phyloP scores from a whole-genome alignment of 768 basidiomycete species.

The Floccularia luteovirens region DNA sequence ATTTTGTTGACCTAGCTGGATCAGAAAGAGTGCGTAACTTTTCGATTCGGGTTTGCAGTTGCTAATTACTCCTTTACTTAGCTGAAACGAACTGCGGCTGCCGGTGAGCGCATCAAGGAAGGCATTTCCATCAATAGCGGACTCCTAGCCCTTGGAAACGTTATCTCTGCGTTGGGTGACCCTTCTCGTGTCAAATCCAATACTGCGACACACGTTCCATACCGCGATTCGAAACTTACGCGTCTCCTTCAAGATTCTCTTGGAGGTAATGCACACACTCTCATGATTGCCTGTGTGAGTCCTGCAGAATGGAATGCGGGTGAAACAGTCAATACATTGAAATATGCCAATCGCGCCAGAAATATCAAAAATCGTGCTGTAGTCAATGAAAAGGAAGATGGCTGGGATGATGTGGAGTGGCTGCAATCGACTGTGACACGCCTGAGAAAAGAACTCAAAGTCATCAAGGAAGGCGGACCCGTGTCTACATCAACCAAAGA shows the following conservation, averaged over 20 bases:
- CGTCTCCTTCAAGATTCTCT: conserved; percentile 94
- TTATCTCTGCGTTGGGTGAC: conserved; percentile 96
- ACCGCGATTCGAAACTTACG: conserved; percentile 97
- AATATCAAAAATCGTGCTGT: conserved; percentile 96
- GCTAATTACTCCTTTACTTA: conserved; percentile 20
- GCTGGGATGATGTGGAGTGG: conserved; percentile 99
- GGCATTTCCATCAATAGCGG: conserved; percentile 99
- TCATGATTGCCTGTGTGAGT: conserved; percentile 98
- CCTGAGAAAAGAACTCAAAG: conserved; percentile 81
- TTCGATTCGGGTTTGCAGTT: conserved; percentile 2
- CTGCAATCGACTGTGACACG: conserved; percentile 81
- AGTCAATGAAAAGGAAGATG: conserved; percentile 91
- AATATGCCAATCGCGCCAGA: conserved; percentile 94
- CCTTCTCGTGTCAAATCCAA: conserved; percentile 80
- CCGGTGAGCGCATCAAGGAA: conserved; percentile 95
- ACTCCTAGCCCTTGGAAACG: conserved; percentile 92
- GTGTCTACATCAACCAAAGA: conserved; percentile 19
- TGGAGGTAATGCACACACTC: conserved; percentile 94
- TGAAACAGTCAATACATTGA: conserved; percentile 92
- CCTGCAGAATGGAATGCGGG: conserved; percentile 92
- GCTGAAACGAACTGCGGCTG: conserved; percentile 95
- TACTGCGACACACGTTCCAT: conserved; percentile 87
- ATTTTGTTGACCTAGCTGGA: conserved; percentile 97
- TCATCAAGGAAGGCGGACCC: conserved; percentile 61
- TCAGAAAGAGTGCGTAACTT: conserved; percentile 73